Evolutionary conservation across 108 stramenopile species (phyloP).

Genomic region (Asterionellopsis glacialis): DNA sequence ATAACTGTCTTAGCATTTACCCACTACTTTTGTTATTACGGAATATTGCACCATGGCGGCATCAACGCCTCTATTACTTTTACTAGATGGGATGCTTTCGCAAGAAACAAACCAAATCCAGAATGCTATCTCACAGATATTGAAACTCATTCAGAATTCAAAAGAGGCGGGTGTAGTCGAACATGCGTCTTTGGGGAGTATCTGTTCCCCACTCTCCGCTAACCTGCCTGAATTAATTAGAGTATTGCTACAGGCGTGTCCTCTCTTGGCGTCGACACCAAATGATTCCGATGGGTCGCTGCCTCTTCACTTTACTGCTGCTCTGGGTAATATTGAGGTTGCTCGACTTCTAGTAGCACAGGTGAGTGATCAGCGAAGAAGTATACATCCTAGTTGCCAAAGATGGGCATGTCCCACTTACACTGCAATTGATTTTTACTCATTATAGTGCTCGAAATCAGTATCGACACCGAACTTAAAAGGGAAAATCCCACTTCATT

Average conservation of each 20-base stretch:
- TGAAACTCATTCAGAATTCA: background rate
- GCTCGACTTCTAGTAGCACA: constrained; percentile 12
- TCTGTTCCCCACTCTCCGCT: constrained; percentile 10
- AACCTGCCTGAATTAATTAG: constrained; percentile 8
- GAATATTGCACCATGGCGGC: background rate
- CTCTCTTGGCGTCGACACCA: constrained; percentile 23
- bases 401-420: background rate
- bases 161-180: constrained; percentile 1
- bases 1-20: no score
- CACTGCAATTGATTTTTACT: background rate
- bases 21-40: no score
- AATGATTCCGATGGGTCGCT: constrained; percentile 34
- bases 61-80: constrained; percentile 27
- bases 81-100: constrained; percentile 34
- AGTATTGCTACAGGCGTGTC: constrained; percentile 17
- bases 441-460: constrained; percentile 20
- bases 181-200: background rate
- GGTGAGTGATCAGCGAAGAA: no score
- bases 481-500: constrained; percentile 56
- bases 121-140: constrained; percentile 19
- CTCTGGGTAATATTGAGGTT: constrained; percentile 30
- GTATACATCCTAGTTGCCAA: background rate
- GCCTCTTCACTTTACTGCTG: constrained; percentile 49
- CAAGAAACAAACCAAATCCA: constrained; percentile 24
- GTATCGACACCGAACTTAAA: constrained; percentile 38